Percentiles rank a stretch among this genome's conserved stretches.
phyloP scores from a whole-genome alignment of 139 green algal genomes.

The Bryopsis sp. region DNA sequence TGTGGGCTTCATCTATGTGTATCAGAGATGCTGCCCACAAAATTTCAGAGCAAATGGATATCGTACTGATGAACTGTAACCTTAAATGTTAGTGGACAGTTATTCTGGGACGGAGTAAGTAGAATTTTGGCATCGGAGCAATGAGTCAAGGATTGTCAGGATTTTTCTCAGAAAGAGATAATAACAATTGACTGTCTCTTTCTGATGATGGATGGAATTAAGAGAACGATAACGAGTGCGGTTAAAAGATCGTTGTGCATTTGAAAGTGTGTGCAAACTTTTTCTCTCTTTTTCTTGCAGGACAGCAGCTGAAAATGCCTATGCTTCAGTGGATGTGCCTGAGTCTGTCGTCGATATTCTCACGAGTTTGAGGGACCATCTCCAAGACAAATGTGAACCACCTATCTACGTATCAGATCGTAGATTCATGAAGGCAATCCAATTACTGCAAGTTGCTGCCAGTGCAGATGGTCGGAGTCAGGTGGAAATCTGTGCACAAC shows the following conservation, averaged over 20 bases:
- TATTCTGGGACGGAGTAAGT: too few relatives aligned
- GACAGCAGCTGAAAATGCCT: conserved; percentile 34
- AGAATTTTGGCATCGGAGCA: not conserved
- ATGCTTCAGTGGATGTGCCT: conserved; percentile 51
- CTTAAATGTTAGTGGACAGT: too few relatives aligned
- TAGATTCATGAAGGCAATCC: conserved; percentile 80
- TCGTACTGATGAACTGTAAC: too few relatives aligned
- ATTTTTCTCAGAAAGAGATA: not conserved
- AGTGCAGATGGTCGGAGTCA: conserved; percentile 43
- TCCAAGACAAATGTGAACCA: conserved; percentile 77
- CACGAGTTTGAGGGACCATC: conserved; percentile 18
- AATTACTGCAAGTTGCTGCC: conserved; percentile 75
- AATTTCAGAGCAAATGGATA: too few relatives aligned
- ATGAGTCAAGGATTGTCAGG: not conserved
- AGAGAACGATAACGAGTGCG: not conserved
- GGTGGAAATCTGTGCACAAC: too few relatives aligned
- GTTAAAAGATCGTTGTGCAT: not conserved
- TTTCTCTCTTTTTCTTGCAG: conserved; percentile 7
- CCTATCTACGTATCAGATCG: conserved; percentile 85
- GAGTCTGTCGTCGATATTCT: conserved; percentile 62
- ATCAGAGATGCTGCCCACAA: too few relatives aligned
- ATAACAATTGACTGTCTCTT: not conserved
- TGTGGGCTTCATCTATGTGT: too few relatives aligned
- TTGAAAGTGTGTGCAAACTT: conserved; percentile 8
- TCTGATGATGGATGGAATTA: not conserved